These are phyloP conservation scores for Colletotrichum chrysophilum DNA, from an alignment of 2,329 filamentous ascomycete genomes.

Conservation along the genomic window DNA sequence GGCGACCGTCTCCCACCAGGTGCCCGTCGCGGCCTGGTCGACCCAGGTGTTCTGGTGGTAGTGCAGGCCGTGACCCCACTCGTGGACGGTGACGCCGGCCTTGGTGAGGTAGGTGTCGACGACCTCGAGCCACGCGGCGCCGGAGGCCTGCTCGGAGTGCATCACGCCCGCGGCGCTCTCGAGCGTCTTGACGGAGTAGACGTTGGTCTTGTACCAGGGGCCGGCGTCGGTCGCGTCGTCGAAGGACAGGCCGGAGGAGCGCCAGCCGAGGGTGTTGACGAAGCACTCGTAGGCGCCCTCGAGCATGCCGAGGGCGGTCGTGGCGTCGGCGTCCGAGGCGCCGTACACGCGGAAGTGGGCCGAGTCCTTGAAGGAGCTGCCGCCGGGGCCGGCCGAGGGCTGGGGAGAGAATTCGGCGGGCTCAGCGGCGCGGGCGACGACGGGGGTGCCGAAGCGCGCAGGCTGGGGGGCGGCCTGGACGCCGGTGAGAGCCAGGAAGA, in stretches of 20 bases:
- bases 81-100: constrained; percentile 50
- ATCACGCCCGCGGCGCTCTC: constrained; percentile 46
- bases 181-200: constrained; percentile 45
- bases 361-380: constrained; percentile 35
- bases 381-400: constrained; percentile 35
- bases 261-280: constrained; percentile 39
- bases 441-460: constrained; percentile 54
- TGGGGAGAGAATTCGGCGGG: constrained; percentile 33
- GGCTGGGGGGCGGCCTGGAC: constrained; percentile 7
- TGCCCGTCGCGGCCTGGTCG: constrained; percentile 48
- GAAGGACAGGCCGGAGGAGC: constrained; percentile 42
- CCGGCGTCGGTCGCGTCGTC: constrained; percentile 38
- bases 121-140: constrained; percentile 49
- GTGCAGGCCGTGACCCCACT: constrained; percentile 54
- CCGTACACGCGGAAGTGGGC: constrained; percentile 46
- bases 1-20: constrained; percentile 58
- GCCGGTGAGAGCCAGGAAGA: constrained; percentile 3
- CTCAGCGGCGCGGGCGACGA: constrained; percentile 34
- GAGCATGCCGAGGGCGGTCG: constrained; percentile 41
- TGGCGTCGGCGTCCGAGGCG: constrained; percentile 24
- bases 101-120: constrained; percentile 40
- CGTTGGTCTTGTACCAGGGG: constrained; percentile 50
- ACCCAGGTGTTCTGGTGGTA: constrained; percentile 50
- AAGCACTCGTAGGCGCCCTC: constrained; percentile 52
- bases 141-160: constrained; percentile 41